Evolutionary conservation across 2,329 filamentous ascomycete species (phyloP).

Genomic region (Trichoderma polysporum): DNA sequence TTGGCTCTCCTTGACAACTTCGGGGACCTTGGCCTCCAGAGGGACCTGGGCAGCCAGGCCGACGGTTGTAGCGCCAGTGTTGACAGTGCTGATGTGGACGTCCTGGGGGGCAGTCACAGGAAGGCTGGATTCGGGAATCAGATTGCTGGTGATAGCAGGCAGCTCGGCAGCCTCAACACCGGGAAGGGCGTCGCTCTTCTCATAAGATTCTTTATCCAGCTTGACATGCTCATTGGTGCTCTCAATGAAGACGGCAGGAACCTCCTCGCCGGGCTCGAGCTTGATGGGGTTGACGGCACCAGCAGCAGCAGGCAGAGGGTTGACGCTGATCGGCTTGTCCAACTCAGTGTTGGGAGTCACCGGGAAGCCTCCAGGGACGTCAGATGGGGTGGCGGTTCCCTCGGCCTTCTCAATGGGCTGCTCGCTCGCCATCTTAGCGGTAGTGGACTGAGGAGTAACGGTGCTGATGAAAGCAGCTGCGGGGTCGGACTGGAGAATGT

Average conservation of each 20-base stretch:
- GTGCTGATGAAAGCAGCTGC: conserved; percentile 61
- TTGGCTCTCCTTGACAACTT: conserved; percentile 69
- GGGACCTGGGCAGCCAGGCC: conserved; percentile 67
- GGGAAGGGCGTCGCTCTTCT: conserved; percentile 68
- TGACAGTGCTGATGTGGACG: conserved; percentile 52
- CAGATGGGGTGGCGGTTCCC: conserved; percentile 34
- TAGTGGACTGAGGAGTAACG: conserved; percentile 68
- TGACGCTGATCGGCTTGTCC: conserved; percentile 56
- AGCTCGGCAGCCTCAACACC: conserved; percentile 43
- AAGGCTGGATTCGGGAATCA: conserved; percentile 82
- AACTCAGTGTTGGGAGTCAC: conserved; percentile 62
- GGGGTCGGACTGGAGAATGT: conserved; percentile 55
- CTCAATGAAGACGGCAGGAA: conserved; percentile 71
- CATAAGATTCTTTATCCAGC: conserved; percentile 82
- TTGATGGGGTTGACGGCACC: conserved; percentile 76
- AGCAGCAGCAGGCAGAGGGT: conserved; percentile 61
- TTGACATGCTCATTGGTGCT: conserved; percentile 70
- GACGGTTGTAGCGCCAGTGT: conserved; percentile 63
- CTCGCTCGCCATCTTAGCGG: conserved; percentile 61
- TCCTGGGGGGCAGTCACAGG: conserved; percentile 54
- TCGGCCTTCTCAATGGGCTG: conserved; percentile 33
- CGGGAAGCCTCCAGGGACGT: conserved; percentile 54
- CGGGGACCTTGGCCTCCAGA: conserved; percentile 51
- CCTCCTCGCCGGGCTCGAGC: conserved; percentile 75
- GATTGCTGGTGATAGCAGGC: conserved; percentile 57